Percentiles rank a stretch among this genome's conserved stretches.
phyloP scores from a whole-genome alignment of 495 filamentous ascomycete species.

The Evansstolkia leycettana region DNA sequence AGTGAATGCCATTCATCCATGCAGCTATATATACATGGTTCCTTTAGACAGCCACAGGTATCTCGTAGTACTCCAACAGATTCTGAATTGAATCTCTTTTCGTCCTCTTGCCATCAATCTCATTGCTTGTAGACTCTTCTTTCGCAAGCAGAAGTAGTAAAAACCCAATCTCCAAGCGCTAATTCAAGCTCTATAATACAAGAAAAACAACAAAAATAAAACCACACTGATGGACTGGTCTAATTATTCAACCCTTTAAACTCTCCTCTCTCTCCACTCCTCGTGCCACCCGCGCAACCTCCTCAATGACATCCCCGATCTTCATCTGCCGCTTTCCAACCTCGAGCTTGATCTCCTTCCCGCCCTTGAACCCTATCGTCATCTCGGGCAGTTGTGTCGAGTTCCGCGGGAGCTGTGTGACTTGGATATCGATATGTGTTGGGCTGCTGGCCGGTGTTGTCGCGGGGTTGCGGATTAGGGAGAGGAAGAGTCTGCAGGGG shows the following conservation, averaged over 20 bases:
- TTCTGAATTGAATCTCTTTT: too few relatives aligned
- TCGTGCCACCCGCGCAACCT: conserved; percentile 83
- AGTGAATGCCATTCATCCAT: too few relatives aligned
- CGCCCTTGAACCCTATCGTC: conserved; percentile 55
- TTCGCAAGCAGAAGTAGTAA: too few relatives aligned
- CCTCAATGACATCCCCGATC: conserved; percentile 77
- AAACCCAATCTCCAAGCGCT: conserved; percentile 7
- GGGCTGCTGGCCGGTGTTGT: conserved; percentile 60
- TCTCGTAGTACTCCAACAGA: too few relatives aligned
- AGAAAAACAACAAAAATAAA: conserved; percentile 14
- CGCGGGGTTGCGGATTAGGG: conserved; percentile 48
- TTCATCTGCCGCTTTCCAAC: conserved; percentile 75
- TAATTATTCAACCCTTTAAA: conserved; percentile 42
- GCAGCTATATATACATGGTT: too few relatives aligned
- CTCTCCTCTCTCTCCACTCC: conserved; percentile 69
- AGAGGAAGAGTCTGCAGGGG: conserved; percentile 76
- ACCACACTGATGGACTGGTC: conserved; percentile 14
- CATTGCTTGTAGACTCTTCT: too few relatives aligned
- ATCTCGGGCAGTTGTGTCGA: conserved; percentile 43
- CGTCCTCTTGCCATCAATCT: too few relatives aligned
- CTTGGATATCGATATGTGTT: conserved; percentile 68
- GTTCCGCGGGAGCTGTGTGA: conserved; percentile 50
- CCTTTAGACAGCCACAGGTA: too few relatives aligned
- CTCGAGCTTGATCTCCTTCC: conserved; percentile 42
- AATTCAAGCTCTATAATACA: conserved; percentile 1